Conservation (phyloP, 371 early-diverging fungal species). For the Smittium culicis region DNA sequence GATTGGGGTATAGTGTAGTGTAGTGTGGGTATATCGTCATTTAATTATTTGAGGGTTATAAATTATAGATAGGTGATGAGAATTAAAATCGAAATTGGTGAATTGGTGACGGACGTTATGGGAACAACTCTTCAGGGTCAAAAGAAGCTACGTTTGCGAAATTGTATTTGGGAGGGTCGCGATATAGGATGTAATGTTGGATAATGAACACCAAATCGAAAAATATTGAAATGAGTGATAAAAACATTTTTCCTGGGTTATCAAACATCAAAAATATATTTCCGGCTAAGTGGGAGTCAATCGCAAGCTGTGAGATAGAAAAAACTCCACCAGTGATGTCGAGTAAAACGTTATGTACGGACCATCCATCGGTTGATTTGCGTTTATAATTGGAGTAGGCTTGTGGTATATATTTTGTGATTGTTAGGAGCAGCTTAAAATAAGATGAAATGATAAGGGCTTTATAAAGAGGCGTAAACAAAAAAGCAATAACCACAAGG, state of each 20-base stretch:
- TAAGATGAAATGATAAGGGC: conserved; percentile 56
- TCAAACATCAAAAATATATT: conserved; percentile 40
- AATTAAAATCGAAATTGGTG: too few relatives aligned
- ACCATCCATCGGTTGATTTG: conserved; percentile 84
- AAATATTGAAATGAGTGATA: conserved; percentile 60
- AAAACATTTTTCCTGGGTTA: conserved; percentile 51
- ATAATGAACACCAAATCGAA: conserved; percentile 72
- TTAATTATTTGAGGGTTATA: too few relatives aligned
- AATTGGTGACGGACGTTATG: too few relatives aligned
- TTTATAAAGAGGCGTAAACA: neutral
- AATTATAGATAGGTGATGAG: too few relatives aligned
- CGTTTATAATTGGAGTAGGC: conserved; percentile 57
- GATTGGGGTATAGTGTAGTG: too few relatives aligned
- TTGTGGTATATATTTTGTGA: conserved; percentile 86
- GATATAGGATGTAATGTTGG: conserved; percentile 69
- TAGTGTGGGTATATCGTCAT: too few relatives aligned
- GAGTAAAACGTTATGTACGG: conserved; percentile 74
- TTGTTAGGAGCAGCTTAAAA: conserved; percentile 58
- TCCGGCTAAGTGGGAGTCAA: conserved; percentile 53
- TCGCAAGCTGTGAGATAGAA: conserved; percentile 58
- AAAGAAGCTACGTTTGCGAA: neutral
- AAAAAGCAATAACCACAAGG: conserved; percentile 24
- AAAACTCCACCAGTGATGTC: conserved; percentile 80
- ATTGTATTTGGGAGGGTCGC: conserved; percentile 8
- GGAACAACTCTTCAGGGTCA: too few relatives aligned